Percentiles rank a stretch among this genome's conserved stretches.
phyloP scores from a whole-genome alignment of 1,139 yeast genomes.

The Taphrina deformans region DNA sequence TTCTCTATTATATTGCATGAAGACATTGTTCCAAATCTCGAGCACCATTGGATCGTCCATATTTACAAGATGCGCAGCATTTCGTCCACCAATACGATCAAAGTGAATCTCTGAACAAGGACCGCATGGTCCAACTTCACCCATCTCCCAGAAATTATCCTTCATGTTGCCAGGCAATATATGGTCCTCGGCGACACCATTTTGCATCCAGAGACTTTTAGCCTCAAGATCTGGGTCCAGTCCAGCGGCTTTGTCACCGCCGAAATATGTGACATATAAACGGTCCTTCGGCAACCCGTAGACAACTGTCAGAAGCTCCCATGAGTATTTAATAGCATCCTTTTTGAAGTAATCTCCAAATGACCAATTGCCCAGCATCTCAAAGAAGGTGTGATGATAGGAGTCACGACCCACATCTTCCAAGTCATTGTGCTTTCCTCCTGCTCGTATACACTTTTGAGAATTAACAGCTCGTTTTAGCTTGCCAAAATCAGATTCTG shows the following conservation, averaged over 20 bases:
- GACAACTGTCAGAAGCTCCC: slow-evolving; percentile 85
- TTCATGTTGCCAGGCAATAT: slow-evolving; percentile 84
- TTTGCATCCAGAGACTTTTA: slow-evolving; percentile 75
- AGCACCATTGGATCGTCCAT: slow-evolving; percentile 96
- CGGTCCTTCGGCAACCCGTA: slow-evolving; percentile 77
- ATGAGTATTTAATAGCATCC: slow-evolving; percentile 83
- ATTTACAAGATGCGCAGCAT: slow-evolving; percentile 85
- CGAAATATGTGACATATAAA: slow-evolving; percentile 91
- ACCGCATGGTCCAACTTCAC: slow-evolving; percentile 99
- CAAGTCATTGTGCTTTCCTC: slow-evolving; percentile 97
- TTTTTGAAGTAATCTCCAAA: slow-evolving; percentile 97
- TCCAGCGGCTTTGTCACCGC: slow-evolving; percentile 82
- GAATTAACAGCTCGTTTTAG: slow-evolving; percentile 91
- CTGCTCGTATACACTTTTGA: slow-evolving; percentile 98
- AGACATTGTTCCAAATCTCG: slow-evolving; percentile 97
- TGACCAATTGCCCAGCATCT: slow-evolving; percentile 99
- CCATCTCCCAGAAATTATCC: slow-evolving; percentile 99
- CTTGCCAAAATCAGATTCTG: slow-evolving; percentile 78
- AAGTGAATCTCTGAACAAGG: slow-evolving; percentile 98
- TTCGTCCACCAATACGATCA: slow-evolving; percentile 97
- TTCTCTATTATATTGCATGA: slow-evolving; percentile 94
- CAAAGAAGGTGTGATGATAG: slow-evolving; percentile 96
- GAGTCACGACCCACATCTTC: slow-evolving; percentile 95
- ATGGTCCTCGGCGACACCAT: slow-evolving; percentile 89
- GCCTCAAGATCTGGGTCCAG: slow-evolving; percentile 94